Percentiles rank a stretch among this genome's conserved stretches.
phyloP scores from a whole-genome alignment of 441 rosid species.

The Rhodomyrtus psidioides region DNA sequence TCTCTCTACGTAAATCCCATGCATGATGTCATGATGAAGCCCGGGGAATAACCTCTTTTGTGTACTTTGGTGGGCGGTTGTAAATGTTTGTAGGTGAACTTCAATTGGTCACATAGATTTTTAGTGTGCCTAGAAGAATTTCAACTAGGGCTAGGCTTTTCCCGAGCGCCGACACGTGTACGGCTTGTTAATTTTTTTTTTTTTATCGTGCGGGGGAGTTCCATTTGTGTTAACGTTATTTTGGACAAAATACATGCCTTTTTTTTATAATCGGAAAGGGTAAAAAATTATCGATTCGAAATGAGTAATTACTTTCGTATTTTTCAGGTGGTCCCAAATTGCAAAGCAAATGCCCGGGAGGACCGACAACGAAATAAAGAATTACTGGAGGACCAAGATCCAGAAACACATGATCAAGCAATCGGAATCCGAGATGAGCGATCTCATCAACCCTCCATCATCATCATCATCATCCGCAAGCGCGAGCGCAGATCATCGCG shows the following conservation, averaged over 20 bases:
- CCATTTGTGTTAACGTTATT: no score
- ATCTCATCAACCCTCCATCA: neutral
- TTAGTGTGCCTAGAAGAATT: neutral
- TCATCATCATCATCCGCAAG: neutral
- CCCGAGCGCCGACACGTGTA: neutral
- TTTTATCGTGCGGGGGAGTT: neutral
- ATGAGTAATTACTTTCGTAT: neutral
- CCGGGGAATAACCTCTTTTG: no score
- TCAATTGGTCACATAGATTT: no score
- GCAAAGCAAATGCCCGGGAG: neutral
- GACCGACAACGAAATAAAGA: neutral
- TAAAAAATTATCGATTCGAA: no score
- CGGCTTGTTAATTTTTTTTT: neutral
- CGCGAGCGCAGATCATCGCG: neutral
- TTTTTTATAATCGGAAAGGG: no score
- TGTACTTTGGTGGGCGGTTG: neutral
- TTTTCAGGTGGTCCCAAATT: neutral
- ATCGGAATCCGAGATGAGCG: neutral
- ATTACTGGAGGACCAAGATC: neutral
- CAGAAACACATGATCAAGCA: neutral
- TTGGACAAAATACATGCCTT: no score
- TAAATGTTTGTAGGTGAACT: neutral
- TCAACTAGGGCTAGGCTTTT: neutral
- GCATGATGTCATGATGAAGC: no score
- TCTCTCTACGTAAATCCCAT: no score